A percentile compares a stretch with the other conserved stretches of the same genome.
Conservation (phyloP, 441 rosid species). For the Bocquillonia castaneifolia region DNA sequence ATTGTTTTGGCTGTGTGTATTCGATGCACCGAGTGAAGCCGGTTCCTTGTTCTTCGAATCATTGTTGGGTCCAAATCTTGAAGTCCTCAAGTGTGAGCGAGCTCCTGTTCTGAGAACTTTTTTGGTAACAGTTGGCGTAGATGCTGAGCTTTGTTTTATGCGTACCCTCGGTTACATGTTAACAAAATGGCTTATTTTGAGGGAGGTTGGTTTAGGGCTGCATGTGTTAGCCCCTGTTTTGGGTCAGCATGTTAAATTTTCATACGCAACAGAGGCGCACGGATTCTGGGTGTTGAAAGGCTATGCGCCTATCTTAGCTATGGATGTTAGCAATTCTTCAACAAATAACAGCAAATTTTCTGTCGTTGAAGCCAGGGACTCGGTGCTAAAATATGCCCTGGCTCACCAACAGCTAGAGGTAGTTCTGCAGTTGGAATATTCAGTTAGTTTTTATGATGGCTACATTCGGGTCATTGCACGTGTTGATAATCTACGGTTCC, state of each 20-base stretch:
- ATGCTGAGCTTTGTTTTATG: slow-evolving; percentile 65
- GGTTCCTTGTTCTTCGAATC: slow-evolving; percentile 66
- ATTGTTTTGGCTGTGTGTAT: slow-evolving; percentile 67
- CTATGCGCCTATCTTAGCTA: slow-evolving; percentile 56
- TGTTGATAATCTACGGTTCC: slow-evolving; percentile 69
- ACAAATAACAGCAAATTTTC: slow-evolving; percentile 33
- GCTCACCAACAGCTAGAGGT: slow-evolving; percentile 80
- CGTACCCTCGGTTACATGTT: slow-evolving; percentile 67
- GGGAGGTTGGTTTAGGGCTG: slow-evolving; percentile 55
- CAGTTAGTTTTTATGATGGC: slow-evolving; percentile 47
- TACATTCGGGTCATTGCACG: slow-evolving; percentile 58
- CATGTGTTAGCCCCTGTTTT: slow-evolving; percentile 32
- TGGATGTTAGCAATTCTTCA: slow-evolving; percentile 37
- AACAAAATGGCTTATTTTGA: slow-evolving; percentile 68
- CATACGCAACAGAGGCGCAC: slow-evolving; percentile 68
- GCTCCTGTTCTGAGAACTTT: slow-evolving; percentile 55
- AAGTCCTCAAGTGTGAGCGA: slow-evolving; percentile 36
- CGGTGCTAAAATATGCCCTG: slow-evolving; percentile 63
- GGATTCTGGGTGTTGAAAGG: slow-evolving; percentile 79
- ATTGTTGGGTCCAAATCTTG: slow-evolving; percentile 51
- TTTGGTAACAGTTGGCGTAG: slow-evolving; percentile 51
- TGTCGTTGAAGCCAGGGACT: slow-evolving; percentile 44
- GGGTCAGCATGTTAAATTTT: slow-evolving; percentile 36
- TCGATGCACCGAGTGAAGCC: slow-evolving; percentile 60
- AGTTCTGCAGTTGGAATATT: slow-evolving; percentile 58